Evolutionary conservation across 345 rosid species (phyloP).

Genomic region (Gossypium turneri): DNA sequence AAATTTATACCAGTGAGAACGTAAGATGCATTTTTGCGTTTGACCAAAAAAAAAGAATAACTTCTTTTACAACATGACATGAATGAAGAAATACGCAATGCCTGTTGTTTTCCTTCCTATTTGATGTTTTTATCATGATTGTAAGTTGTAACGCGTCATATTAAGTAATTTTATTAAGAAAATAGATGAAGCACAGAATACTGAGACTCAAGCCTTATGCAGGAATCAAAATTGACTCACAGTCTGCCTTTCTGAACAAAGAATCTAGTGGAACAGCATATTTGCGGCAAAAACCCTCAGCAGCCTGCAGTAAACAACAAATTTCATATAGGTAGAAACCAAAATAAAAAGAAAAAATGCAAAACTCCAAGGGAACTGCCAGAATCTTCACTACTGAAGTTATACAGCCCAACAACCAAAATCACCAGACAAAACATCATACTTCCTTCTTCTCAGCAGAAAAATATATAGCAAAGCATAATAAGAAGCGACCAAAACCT

Average conservation of each 20-base stretch:
- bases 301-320: conserved; percentile 58
- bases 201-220: neutral
- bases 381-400: neutral
- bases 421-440: conserved; percentile 8
- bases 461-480: conserved; percentile 11
- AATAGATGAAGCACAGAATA: neutral
- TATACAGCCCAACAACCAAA: neutral
- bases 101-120: neutral
- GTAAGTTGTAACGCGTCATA: neutral
- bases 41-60: neutral
- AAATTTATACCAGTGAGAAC: neutral
- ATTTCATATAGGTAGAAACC: conserved; percentile 8
- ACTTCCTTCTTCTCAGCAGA: conserved; percentile 6
- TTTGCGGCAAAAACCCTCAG: conserved; percentile 90
- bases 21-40: neutral
- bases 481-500: conserved; percentile 49
- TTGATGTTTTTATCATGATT: neutral
- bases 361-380: conserved; percentile 10
- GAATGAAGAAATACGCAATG: neutral
- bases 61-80: neutral
- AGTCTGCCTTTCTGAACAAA: conserved; percentile 58
- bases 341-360: conserved; percentile 2
- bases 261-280: conserved; percentile 57
- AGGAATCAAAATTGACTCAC: conserved; percentile 39
- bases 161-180: neutral